Conservation (phyloP, 441 rosid species). For the Capsella rubella region DNA sequence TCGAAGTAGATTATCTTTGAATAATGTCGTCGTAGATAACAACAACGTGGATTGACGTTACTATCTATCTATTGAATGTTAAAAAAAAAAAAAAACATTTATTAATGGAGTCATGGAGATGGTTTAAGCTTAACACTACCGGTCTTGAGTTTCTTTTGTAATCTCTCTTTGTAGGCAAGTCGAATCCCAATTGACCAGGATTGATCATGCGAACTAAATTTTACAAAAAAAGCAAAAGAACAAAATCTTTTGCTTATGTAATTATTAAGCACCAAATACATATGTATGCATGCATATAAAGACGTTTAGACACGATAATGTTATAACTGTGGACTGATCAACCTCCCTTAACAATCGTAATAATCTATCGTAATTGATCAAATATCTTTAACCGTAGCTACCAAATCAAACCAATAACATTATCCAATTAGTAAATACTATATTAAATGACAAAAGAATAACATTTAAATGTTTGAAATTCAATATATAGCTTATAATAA, state of each 20-base stretch:
- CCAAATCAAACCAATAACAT: not conserved
- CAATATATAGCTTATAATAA: conserved; percentile 5
- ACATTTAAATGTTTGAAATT: not conserved
- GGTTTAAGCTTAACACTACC: not conserved
- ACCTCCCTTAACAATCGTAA: too few relatives aligned
- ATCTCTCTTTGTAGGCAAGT: not conserved
- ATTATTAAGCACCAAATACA: too few relatives aligned
- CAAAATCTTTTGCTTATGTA: too few relatives aligned
- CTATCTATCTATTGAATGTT: not conserved
- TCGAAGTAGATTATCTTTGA: not conserved
- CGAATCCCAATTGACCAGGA: too few relatives aligned
- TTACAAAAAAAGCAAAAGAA: too few relatives aligned
- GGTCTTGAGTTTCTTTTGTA: not conserved
- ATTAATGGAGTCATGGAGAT: not conserved
- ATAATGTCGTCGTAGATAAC: not conserved
- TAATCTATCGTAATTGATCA: too few relatives aligned
- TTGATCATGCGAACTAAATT: too few relatives aligned
- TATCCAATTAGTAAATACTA: not conserved
- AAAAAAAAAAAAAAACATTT: not conserved
- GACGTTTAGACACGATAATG: too few relatives aligned
- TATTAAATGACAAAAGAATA: not conserved
- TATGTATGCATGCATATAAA: too few relatives aligned
- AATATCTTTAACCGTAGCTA: too few relatives aligned
- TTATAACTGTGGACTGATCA: too few relatives aligned
- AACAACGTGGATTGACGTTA: conserved; percentile 39